phyloP scores from a whole-genome alignment of 805 yeast genomes.

The Sporopachydermia quercuum region DNA sequence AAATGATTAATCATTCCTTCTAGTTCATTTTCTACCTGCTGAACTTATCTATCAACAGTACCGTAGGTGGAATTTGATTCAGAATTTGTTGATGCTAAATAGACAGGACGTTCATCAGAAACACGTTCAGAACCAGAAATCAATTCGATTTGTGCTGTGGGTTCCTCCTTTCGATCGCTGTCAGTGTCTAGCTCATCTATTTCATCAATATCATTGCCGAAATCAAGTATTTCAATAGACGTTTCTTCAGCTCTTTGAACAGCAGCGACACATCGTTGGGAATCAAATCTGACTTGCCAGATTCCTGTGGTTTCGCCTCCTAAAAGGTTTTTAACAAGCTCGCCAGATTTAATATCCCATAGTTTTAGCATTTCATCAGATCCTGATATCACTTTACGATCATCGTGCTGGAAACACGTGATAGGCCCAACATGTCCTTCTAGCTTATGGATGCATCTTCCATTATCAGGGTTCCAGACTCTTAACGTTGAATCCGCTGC shows the following conservation, averaged over 20 bases:
- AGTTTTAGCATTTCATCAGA: conserved; percentile 75
- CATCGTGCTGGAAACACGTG: conserved; percentile 86
- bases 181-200: conserved; percentile 3
- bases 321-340: conserved; percentile 53
- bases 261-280: conserved; percentile 78
- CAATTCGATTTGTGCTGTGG: too few relatives aligned
- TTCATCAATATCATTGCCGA: conserved; percentile 27
- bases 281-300: conserved; percentile 89
- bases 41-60: too few relatives aligned
- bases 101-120: too few relatives aligned
- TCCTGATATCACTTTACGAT: conserved; percentile 74
- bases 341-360: conserved; percentile 75
- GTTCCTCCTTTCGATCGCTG: too few relatives aligned
- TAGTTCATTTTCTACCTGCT: too few relatives aligned
- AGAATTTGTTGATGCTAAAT: too few relatives aligned
- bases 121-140: too few relatives aligned
- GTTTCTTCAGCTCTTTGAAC: conserved; percentile 54
- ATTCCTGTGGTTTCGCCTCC: conserved; percentile 69
- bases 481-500: conserved; percentile 91
- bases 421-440: conserved; percentile 76
- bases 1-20: too few relatives aligned
- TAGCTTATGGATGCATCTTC: conserved; percentile 50
- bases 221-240: conserved; percentile 73
- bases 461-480: conserved; percentile 79
- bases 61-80: too few relatives aligned